Base-by-base conservation (phyloP, 495 filamentous ascomycete species). In the Haplographium delicatum region DNA sequence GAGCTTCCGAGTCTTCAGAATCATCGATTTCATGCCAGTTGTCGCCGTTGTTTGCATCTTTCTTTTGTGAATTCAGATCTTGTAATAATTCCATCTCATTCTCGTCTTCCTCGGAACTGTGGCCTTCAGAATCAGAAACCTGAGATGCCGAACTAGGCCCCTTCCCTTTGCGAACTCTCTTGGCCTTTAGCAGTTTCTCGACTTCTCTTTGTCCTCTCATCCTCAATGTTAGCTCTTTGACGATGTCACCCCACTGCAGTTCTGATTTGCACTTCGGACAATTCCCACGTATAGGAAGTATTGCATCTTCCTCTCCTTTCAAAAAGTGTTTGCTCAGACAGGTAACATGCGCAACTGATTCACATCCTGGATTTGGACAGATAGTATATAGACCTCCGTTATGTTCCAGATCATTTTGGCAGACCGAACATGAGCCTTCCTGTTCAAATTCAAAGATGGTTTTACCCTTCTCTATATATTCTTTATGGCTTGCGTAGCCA, bases 141-240 rank as follows among this genome's bases (percentile, higher is more conserved):
- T 58, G 48, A 8, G 49, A 55, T 23, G 39, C 16, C 5, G 41
- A 20, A 10, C 15, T 19, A 15, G 3, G 41, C n/a, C n/a, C n/a
- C 18, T 56, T 54, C 16, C 7, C 27, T 42, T 56, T 58, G 4
- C 28, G 44, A 0, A 45, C 41, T 41, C 56, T 46, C 33, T 59
- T 62, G 65, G 67, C 76, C 62, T 78, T 85, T 57, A 89, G 64
- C 19, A 93, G 64, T 40, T 72, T 73, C 16, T 77, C 78, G 2
- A 87, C 59, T 54, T 87, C 81, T 37, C 83, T 83, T 53, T 72
- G 61, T 11, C 83, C 88, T 38, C 88, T 74, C 22, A 72, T 68
- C 45, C 90, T 74, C 24, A 95, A 64, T 41, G 74, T 91, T 51
- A 90, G 65, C 62, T 95, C 90, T 59, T 82, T 89, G 64, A 91